Evolutionary conservation across 2,329 filamentous ascomycete species (phyloP), one percentile per base, ranked within the genome.

Genomic region (Aspergillus ochraceoroseus): DNA sequence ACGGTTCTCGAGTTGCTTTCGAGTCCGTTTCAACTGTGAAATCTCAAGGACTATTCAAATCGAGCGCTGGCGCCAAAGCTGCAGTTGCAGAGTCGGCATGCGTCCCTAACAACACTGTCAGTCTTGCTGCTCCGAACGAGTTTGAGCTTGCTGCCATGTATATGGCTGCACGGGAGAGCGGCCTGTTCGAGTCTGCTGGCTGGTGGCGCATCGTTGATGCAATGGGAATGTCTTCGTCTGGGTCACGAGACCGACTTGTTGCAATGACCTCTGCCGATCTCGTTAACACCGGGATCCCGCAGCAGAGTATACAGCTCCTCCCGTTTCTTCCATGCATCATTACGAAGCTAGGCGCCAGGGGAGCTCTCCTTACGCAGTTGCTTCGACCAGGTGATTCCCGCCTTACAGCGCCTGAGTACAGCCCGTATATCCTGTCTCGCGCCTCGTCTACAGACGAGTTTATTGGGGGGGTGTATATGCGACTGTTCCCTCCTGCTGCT

Each of bases 1-100:
- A 76, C 43, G 62, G 70, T 3, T 74, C 77, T 11, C 74, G 72
- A 13, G 74, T 89, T 4, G 84, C 85, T 8, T 94, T 90, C 57
- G 92, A 96, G 64, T 90, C 92, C 1, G 92, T 96, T 5, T 94
- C 87, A 1, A 80, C 77, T 1, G 80, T 79, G 44, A 98, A 96
- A 69, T 78, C 86, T 3, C 71, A 75, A 32, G 74, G 79, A 6
- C 70, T 89, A 4, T 94, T 92, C 66, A 38, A 54, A 43, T 44
- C 40, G 18, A 38, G 45, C 48, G 41, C 43, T n/a, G 53, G 43
- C 32, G 32, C 28, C 7, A 43, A 42, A 18, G 48, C 59, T 3
- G 52, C 59, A 27, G 57, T 72, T 35, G 50, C 58, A 7, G 51
- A 57, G 8, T 48, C 56, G 8, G 49, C 59, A 22, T 55, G 64